A percentile compares a stretch with the other conserved stretches of the same genome.
These are phyloP conservation scores for Laguncularia racemosa DNA, from an alignment of 345 rosid species.

Conservation along the genomic window DNA sequence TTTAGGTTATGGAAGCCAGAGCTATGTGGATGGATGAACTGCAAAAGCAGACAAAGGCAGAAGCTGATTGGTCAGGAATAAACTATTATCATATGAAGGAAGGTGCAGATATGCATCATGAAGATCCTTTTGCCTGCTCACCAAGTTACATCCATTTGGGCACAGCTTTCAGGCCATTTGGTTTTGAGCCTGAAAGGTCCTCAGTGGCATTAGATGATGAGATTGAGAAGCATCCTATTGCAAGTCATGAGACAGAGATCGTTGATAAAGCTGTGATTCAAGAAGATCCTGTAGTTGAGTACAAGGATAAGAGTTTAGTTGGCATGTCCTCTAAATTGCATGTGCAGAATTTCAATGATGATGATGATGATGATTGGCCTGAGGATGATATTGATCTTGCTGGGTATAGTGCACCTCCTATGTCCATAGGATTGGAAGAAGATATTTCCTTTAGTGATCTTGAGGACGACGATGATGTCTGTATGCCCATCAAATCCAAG, in stretches of 20 bases:
- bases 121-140: slow-evolving; percentile 20
- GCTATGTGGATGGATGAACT: slow-evolving; percentile 69
- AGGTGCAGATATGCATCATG: slow-evolving; percentile 10
- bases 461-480: slow-evolving; percentile 51
- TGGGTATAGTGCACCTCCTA: slow-evolving; percentile 20
- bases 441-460: slow-evolving; percentile 95
- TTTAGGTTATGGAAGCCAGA: slow-evolving; percentile 79
- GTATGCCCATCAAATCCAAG: slow-evolving; percentile 33
- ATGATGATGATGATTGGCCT: slow-evolving; percentile 66
- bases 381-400: slow-evolving; percentile 56
- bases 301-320: slow-evolving; percentile 23
- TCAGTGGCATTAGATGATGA: slow-evolving; percentile 33
- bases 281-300: slow-evolving; percentile 35
- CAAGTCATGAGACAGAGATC: slow-evolving; percentile 37
- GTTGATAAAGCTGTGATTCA: slow-evolving; percentile 59
- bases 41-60: slow-evolving; percentile 47
- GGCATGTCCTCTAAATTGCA: slow-evolving; percentile 30
- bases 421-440: slow-evolving; percentile 51
- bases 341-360: slow-evolving; percentile 47
- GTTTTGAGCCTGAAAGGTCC: slow-evolving; percentile 28
- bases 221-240: slow-evolving; percentile 51
- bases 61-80: slow-evolving; percentile 37
- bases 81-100: slow-evolving; percentile 22
- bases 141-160: slow-evolving; percentile 15
- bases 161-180: slow-evolving; percentile 18